Evolutionary conservation across 1,284 basidiomycete species (phyloP).

Genomic region (Fomitopsis schrenkii): DNA sequence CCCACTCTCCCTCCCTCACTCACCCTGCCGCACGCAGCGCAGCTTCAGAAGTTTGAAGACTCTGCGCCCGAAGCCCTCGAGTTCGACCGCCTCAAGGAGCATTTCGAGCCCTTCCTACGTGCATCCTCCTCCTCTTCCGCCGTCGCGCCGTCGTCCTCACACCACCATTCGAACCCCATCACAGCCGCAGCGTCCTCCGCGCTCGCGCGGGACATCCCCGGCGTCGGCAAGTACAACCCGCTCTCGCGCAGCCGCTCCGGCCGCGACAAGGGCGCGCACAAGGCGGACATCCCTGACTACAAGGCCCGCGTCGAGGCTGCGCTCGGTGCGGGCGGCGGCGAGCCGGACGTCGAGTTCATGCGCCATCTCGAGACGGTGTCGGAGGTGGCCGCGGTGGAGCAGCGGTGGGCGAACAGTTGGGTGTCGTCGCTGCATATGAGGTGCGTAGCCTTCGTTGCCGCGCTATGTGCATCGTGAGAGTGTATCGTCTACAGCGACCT

Average conservation of each 20-base stretch:
- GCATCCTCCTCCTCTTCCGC: constrained; percentile 67
- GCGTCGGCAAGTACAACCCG: constrained; percentile 70
- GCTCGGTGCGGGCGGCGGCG: constrained; percentile 55
- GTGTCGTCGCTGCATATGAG: constrained; percentile 55
- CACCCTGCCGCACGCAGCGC: constrained; percentile 47
- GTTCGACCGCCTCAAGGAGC: constrained; percentile 90
- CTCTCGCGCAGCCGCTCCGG: constrained; percentile 48
- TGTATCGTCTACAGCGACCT: constrained; percentile 54
- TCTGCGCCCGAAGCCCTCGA: constrained; percentile 81
- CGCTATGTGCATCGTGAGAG: constrained; percentile 8
- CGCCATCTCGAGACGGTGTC: constrained; percentile 54
- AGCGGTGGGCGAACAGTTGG: constrained; percentile 84
- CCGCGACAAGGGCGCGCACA: constrained; percentile 59
- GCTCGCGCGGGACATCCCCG: constrained; percentile 75
- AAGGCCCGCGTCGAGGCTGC: constrained; percentile 61
- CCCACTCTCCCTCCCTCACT: not conserved
- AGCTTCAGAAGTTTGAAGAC: constrained; percentile 85
- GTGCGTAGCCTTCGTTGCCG: constrained; percentile 40
- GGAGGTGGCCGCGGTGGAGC: constrained; percentile 71
- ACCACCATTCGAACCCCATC: constrained; percentile 73
- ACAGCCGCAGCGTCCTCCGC: constrained; percentile 84
- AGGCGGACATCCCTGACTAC: constrained; percentile 74
- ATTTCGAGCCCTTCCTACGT: constrained; percentile 88
- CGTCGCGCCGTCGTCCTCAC: constrained; percentile 42
- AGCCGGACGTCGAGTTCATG: constrained; percentile 69